Base-by-base conservation (phyloP, 1,139 yeast genomes). In the Magnusiomyces paraingens region DNA sequence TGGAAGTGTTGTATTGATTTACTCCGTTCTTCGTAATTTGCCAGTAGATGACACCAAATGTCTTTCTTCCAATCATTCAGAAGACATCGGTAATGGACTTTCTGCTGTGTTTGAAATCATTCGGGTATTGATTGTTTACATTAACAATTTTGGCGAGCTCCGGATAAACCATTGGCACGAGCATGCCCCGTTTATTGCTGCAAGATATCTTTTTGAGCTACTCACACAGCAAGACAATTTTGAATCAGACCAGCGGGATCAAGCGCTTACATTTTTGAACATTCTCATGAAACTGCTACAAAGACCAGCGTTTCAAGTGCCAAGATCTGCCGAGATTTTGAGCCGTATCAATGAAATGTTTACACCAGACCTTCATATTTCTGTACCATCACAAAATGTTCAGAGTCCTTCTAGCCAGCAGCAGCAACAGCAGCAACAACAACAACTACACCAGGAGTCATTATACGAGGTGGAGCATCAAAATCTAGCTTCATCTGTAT, bases 101-200 rank as follows among this genome's bases (percentile, higher is more conserved):
- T 20, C 17, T 12, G 38, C 54, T n/a, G 47, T 48, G 12, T 49
- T 35, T 21, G 46, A 49, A 17, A 35, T 52, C 10, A 39, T 52
- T 12, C 29, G 44, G 15, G 20, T 43, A 1, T 20, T 54, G 15
- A 20, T 41, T 6, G 38, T 49, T 5, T 54, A 54, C 36, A 49
- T 47, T 4, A 29, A 44, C 41, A 10, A 29, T 11, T 54, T 46
- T 49, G 57, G 57, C 18, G 39, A 29, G 12, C 49, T 54, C 17
- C 26, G 49, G 15, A 46, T 41, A 47, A 49, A 46, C 40, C 49
- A 49, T 22, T 54, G 57, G 57, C 52, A 51, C 20, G 57, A 51
- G 38, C 46, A 42, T 47, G 38, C 54, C 2, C 54, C 54, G 5
- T 54, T 44, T 32, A 17, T 52, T 14, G 52, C 53, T 6, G 36